Evolutionary conservation across 1,284 basidiomycete species (phyloP).

Genomic region (Ceratobasidium sp.): DNA sequence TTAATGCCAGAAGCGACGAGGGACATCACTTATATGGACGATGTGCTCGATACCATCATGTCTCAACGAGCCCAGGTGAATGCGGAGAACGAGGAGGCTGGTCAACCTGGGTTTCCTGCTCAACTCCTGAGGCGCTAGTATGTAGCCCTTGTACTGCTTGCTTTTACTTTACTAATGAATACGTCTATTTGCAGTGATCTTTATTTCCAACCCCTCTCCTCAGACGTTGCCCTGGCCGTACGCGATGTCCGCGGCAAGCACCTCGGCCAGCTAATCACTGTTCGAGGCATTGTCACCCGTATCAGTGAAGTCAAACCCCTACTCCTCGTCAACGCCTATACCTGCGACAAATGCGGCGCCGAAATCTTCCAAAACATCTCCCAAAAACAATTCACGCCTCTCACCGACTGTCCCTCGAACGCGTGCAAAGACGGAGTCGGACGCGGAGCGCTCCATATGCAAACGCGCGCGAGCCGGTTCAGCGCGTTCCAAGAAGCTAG

Average conservation of each 20-base stretch:
- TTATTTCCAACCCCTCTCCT: constrained; percentile 88
- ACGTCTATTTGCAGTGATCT: constrained; percentile 74
- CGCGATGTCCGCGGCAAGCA: constrained; percentile 88
- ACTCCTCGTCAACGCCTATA: constrained; percentile 97
- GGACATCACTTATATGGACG: constrained; percentile 88
- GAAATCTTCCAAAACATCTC: constrained; percentile 99
- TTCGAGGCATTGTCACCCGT: constrained; percentile 97
- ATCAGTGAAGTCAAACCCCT: constrained; percentile 99
- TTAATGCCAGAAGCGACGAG: constrained; percentile 88
- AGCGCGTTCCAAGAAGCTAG: constrained; percentile 99
- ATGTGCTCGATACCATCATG: constrained; percentile 94
- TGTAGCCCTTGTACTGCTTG: constrained; percentile 59
- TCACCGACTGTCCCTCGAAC: constrained; percentile 87
- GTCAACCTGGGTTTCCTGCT: constrained; percentile 82
- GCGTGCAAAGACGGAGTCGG: constrained; percentile 86
- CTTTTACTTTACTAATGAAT: constrained; percentile 10
- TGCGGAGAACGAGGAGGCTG: constrained; percentile 65
- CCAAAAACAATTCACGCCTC: constrained; percentile 91
- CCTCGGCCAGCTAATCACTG: constrained; percentile 93
- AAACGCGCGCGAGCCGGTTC: constrained; percentile 96
- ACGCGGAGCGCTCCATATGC: constrained; percentile 93
- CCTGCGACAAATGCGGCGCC: constrained; percentile 97
- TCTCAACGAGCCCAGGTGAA: constrained; percentile 91
- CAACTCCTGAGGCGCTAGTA: constrained; percentile 95
- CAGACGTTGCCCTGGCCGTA: constrained; percentile 79